Percentiles rank a stretch among this genome's conserved stretches.
Evolutionary conservation across 495 filamentous ascomycete genomes (phyloP).

Genomic region (Parmelia sp.): DNA sequence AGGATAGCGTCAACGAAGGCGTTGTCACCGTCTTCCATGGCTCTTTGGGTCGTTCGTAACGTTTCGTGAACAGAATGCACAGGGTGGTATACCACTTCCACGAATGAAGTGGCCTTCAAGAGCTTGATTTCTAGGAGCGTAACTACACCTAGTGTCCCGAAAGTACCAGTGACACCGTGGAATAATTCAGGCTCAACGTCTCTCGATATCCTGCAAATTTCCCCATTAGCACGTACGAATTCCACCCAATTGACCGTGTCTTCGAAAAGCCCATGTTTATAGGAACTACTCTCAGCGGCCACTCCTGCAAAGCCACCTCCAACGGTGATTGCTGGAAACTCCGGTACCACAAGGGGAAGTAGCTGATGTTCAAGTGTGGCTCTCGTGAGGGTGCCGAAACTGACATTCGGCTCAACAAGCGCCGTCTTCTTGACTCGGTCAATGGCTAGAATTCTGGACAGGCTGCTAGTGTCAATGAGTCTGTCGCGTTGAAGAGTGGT

Average conservation of each 20-base stretch:
- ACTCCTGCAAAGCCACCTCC: conserved; percentile 52
- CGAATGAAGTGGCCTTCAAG: conserved; percentile 38
- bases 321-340: conserved; percentile 51
- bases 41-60: conserved; percentile 31
- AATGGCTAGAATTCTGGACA: conserved; percentile 51
- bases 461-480: conserved; percentile 49
- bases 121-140: conserved; percentile 49
- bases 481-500: conserved; percentile 36
- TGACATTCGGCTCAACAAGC: conserved; percentile 47
- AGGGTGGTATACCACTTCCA: conserved; percentile 44
- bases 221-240: conserved; percentile 48
- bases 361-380: conserved; percentile 37
- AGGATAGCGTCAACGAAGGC: conserved; percentile 53
- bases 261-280: conserved; percentile 52
- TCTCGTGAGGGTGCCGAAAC: conserved; percentile 42
- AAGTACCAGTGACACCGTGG: conserved; percentile 43
- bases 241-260: conserved; percentile 44
- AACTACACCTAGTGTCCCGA: conserved; percentile 48
- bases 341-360: conserved; percentile 49
- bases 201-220: conserved; percentile 38
- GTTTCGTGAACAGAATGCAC: conserved; percentile 35
- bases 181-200: conserved; percentile 42
- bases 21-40: conserved; percentile 28
- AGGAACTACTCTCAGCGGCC: conserved; percentile 47
- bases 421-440: conserved; percentile 38